Percentiles rank a stretch among this genome's conserved stretches.
Evolutionary conservation across 768 basidiomycete species (phyloP).

Genomic region (Termitomyces eurrhizus): DNA sequence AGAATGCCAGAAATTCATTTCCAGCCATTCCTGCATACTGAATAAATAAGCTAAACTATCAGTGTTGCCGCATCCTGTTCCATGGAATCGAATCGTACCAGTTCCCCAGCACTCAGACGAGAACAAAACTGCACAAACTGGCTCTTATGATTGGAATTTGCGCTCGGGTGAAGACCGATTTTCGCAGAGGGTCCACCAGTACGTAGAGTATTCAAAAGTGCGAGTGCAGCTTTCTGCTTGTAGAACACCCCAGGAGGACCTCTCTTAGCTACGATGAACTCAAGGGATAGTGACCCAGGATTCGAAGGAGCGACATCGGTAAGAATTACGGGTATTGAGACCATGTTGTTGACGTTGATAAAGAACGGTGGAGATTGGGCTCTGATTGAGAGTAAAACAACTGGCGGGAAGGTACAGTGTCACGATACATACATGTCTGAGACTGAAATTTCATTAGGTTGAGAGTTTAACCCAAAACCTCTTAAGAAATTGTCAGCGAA

Average conservation of each 20-base stretch:
- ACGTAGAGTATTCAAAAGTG: constrained; percentile 51
- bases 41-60: neutral
- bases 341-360: constrained; percentile 46
- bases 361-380: constrained; percentile 32
- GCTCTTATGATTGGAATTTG: constrained; percentile 37
- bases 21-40: constrained; percentile 60
- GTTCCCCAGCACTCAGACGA: constrained; percentile 48
- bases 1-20: constrained; percentile 51
- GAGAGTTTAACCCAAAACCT: constrained; percentile 30
- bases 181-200: constrained; percentile 48
- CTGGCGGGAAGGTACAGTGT: neutral
- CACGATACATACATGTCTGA: constrained; percentile 26
- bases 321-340: constrained; percentile 48
- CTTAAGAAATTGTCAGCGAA: constrained; percentile 18
- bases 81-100: constrained; percentile 35
- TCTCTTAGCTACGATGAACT: constrained; percentile 33
- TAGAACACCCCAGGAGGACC: constrained; percentile 64
- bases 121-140: constrained; percentile 46
- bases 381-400: constrained; percentile 16
- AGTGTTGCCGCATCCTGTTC: neutral
- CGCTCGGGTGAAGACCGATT: constrained; percentile 34
- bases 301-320: constrained; percentile 32
- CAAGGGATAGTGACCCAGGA: constrained; percentile 29
- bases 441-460: neutral
- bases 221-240: constrained; percentile 36